Conservation (phyloP, 2,329 filamentous ascomycete genomes). For the Lasiodiplodia gonubiensis region DNA sequence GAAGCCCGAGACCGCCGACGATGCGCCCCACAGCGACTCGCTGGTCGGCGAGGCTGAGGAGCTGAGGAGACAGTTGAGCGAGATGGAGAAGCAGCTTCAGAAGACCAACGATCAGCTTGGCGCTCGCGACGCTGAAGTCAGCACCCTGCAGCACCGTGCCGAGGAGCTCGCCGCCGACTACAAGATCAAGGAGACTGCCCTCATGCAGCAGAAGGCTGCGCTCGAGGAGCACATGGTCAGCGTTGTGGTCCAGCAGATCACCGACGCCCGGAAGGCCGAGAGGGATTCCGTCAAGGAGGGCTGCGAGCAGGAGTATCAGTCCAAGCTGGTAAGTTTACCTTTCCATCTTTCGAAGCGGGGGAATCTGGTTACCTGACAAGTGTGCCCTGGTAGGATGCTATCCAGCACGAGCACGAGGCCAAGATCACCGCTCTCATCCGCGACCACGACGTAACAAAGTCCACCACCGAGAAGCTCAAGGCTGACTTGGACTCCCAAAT, state of each 20-base stretch:
- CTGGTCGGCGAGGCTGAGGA: slow-evolving; percentile 22
- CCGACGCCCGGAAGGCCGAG: slow-evolving; percentile 47
- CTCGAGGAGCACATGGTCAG: slow-evolving; percentile 51
- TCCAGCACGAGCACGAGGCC: slow-evolving; percentile 29
- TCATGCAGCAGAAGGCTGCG: slow-evolving; percentile 44
- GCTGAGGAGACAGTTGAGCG: slow-evolving; percentile 26
- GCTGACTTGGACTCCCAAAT: slow-evolving; percentile 28
- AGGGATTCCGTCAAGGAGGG: slow-evolving; percentile 43
- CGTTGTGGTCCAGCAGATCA: slow-evolving; percentile 49
- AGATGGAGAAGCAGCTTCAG: slow-evolving; percentile 37
- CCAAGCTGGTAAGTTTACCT: slow-evolving; percentile 36
- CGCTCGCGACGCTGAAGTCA: slow-evolving; percentile 36
- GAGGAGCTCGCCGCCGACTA: slow-evolving; percentile 31
- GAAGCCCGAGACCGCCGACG: slow-evolving; percentile 29
- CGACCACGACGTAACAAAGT: slow-evolving; percentile 28
- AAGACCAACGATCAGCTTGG: slow-evolving; percentile 42
- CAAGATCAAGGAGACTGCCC: slow-evolving; percentile 32
- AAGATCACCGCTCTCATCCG: slow-evolving; percentile 29
- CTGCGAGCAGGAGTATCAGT: slow-evolving; percentile 42
- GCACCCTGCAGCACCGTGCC: slow-evolving; percentile 39
- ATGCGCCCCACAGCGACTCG: slow-evolving; percentile 18
- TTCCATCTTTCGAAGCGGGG: not conserved
- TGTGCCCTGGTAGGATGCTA: slow-evolving; percentile 18
- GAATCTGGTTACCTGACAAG: not conserved
- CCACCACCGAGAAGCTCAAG: slow-evolving; percentile 21